Evolutionary conservation across 2,329 filamentous ascomycete species (phyloP).

Genomic region (Pezicula radicicola): DNA sequence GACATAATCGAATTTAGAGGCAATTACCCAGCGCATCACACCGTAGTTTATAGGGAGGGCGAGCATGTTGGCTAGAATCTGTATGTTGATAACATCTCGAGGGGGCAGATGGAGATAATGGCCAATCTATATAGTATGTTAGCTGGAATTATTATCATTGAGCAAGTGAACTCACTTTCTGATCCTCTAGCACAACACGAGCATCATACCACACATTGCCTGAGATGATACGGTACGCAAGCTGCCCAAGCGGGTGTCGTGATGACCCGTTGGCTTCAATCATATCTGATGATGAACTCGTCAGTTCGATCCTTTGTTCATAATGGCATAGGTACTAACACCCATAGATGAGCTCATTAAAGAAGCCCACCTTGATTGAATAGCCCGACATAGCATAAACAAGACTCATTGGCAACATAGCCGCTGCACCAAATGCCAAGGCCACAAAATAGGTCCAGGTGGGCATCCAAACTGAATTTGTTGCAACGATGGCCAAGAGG

Average conservation of each 20-base stretch:
- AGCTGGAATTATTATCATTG: neutral
- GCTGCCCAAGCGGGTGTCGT: neutral
- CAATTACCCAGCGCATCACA: neutral
- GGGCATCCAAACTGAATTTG: neutral
- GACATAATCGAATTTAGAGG: neutral
- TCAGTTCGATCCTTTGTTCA: neutral
- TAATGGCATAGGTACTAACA: neutral
- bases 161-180: neutral
- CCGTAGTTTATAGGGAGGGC: neutral
- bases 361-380: neutral
- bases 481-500: neutral
- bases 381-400: neutral
- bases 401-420: neutral
- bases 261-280: neutral
- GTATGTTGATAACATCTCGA: neutral
- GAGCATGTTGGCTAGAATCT: neutral
- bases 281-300: neutral
- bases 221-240: slow-evolving; percentile 1
- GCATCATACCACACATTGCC: neutral
- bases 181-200: neutral
- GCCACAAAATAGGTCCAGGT: neutral
- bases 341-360: slow-evolving; percentile 1
- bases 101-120: neutral
- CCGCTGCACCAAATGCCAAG: neutral
- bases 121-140: neutral